Percentiles rank a stretch among this genome's conserved stretches.
phyloP scores from a whole-genome alignment of 2,329 filamentous ascomycete species.

The Xylariomycetidae sp. region DNA sequence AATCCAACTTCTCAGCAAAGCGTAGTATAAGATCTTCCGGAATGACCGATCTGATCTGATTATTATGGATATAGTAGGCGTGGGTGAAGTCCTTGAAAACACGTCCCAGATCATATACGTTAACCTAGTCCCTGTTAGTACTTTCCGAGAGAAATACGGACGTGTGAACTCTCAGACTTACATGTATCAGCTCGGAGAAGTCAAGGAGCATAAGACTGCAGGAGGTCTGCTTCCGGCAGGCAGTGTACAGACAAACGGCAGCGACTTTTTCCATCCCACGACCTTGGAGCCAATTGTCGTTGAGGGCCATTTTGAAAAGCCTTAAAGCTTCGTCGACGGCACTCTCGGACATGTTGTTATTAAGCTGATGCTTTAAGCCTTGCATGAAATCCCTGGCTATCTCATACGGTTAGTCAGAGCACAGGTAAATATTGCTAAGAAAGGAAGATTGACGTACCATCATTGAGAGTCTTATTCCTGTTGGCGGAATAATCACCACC shows the following conservation, averaged over 20 bases:
- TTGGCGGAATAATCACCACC: constrained; percentile 52
- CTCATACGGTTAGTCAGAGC: constrained; percentile 14
- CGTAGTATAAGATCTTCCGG: constrained; percentile 88
- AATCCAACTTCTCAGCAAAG: constrained; percentile 89
- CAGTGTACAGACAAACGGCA: constrained; percentile 86
- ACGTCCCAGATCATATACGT: constrained; percentile 87
- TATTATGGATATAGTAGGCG: constrained; percentile 62
- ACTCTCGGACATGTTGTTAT: constrained; percentile 53
- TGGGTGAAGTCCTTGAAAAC: constrained; percentile 82
- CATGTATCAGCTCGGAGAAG: constrained; percentile 71
- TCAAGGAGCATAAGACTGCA: constrained; percentile 94
- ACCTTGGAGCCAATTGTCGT: constrained; percentile 77
- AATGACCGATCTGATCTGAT: constrained; percentile 61
- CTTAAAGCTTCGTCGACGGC: constrained; percentile 63
- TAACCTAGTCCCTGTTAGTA: no score
- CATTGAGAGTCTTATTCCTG: constrained; percentile 55
- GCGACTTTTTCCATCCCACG: constrained; percentile 80
- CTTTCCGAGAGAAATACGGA: no score
- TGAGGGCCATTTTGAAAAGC: constrained; percentile 71
- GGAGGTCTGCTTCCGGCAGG: constrained; percentile 71
- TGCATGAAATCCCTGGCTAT: constrained; percentile 52
- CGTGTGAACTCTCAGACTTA: no score
- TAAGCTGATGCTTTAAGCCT: constrained; percentile 56
- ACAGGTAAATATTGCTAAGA: background rate
- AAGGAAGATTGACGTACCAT: constrained; percentile 24